Percentiles rank a stretch among this genome's conserved stretches.
Evolutionary conservation across 2,329 filamentous ascomycete genomes (phyloP).

Genomic region (Apiospora aurea): DNA sequence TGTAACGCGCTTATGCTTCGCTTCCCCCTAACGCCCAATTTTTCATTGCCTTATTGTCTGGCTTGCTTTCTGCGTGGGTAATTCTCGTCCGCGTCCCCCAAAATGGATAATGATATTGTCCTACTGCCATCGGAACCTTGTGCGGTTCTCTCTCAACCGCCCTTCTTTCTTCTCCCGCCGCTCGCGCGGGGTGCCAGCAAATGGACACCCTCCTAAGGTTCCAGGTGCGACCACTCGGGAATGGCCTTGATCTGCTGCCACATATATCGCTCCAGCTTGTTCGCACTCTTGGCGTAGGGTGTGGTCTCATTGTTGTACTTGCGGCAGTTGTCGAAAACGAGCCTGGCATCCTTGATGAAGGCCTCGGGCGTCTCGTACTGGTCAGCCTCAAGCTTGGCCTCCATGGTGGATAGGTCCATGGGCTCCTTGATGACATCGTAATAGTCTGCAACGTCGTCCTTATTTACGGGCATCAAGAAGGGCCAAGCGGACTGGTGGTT

Average conservation of each 20-base stretch:
- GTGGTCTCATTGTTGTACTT: slow-evolving; percentile 97
- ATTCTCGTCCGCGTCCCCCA: not conserved
- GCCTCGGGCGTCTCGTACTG: slow-evolving; percentile 91
- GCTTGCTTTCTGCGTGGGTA: not conserved
- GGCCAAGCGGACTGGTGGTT: slow-evolving; percentile 95
- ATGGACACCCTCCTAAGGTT: slow-evolving; percentile 46
- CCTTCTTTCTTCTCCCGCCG: slow-evolving; percentile 21
- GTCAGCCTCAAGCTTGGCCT: slow-evolving; percentile 91
- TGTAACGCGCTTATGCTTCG: slow-evolving; percentile 11
- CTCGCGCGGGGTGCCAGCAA: slow-evolving; percentile 4
- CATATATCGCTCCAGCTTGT: slow-evolving; percentile 93
- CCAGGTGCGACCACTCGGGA: slow-evolving; percentile 84
- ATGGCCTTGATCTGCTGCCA: slow-evolving; percentile 91
- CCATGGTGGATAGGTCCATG: slow-evolving; percentile 97
- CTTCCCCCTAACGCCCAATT: slow-evolving; percentile 9
- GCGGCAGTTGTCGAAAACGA: slow-evolving; percentile 94
- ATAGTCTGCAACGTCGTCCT: slow-evolving; percentile 97
- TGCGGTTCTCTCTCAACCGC: not conserved
- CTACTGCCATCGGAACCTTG: not conserved
- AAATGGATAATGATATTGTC: not conserved
- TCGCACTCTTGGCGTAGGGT: slow-evolving; percentile 93
- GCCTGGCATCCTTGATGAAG: slow-evolving; percentile 85
- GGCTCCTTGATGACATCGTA: slow-evolving; percentile 98
- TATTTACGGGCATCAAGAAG: slow-evolving; percentile 91
- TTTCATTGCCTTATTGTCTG: not conserved